Base-by-base conservation (phyloP, 1,284 basidiomycete species). In the Laetiporus sulphureus region DNA sequence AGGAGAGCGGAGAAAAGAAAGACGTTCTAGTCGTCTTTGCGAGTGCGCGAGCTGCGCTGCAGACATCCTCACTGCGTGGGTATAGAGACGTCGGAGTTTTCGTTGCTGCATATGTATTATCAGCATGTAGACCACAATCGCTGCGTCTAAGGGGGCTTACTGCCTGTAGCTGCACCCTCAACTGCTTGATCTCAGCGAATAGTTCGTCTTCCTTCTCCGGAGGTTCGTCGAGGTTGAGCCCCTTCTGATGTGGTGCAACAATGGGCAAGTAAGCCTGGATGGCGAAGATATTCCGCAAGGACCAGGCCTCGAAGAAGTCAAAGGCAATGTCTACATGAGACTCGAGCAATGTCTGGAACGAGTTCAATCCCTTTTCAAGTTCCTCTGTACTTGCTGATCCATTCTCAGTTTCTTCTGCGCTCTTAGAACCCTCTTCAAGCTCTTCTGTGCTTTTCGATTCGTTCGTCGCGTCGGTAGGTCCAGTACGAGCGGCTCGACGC, bases 261-360 rank as follows among this genome's bases (percentile, higher is more conserved):
- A 87, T 62, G 1, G 77, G 78, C 18, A 87, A 54, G 47, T 79
- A 75, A 1, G 72, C 67, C 2, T 78, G 75, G 13, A 88, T 68
- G 32, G 75, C 72, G 55, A 88, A 88, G 46, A 87, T 84, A 57
- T 88, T 88, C 23, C 85, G 68, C 54, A 86, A 57, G 7, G 76
- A 78, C 84, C 85, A 88, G 1, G 77, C 77, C 62, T 88, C 85
- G 52, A 88, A 83, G 58, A 83, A 83, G 58, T 88, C 84, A 47
- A 88, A 85, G 2, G 84, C 84, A 38, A 86, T 71, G 54, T 88
- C 84, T 32, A 82, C 83, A 50, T 88, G 84, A 39, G 78, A 76
- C 53, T 88, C 83, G 18, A 88, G 68, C 29, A 88, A 67, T 0
- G 84, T 88, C 54, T 85, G 81, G 52, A 88, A 87, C 23, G 83